Evolutionary conservation across 768 basidiomycete species (phyloP), one percentile per base, ranked within the genome.

Genomic region (Leucosporidium creatinivorum): DNA sequence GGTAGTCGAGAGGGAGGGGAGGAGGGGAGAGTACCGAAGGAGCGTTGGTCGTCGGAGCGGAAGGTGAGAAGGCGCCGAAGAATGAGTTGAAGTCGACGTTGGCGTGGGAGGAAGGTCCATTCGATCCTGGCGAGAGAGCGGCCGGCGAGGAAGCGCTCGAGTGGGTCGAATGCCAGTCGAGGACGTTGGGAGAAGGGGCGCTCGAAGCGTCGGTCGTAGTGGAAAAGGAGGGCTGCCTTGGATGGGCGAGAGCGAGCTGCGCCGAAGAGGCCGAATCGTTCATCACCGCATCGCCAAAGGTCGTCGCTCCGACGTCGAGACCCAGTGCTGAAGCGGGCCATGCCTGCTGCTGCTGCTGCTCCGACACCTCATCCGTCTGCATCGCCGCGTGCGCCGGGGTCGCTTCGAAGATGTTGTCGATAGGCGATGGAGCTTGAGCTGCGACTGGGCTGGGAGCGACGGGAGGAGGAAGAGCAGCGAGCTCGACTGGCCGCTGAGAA

Each of bases 11-110:
- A 39, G 36, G 12, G 47, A 47, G 17, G 51, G 36, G 12, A 15
- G 23, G 50, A 33, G 4, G 10, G 66, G 66, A 28, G 69, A 67
- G 17, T 62, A 57, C 39, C 39, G 39, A 15, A 13, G 39, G 39
- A 44, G 39, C 39, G 39, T 6, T 17, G 39, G 39, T 44, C 8
- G 39, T 44, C 2, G 39, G 8, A 44, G 39, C 39, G 8, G 39
- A 44, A 3, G 39, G 39, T 15, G 39, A 44, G 61, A 65, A 62
- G 1, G 61, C 48, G 7, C 58, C 44, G 49, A 66, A 63, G 54
- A 68, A 47, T 12, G 70, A 71, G 33, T 58, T 36, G 67, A 60
- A 63, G 5, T 50, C 56, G 47, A 68, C 70, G 61, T 58, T 47
- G 60, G n/a, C n/a, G n/a, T n/a, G n/a, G n/a, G n/a, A n/a, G n/a